Base-by-base conservation (phyloP, 2,329 filamentous ascomycete species). In the Apiospora saccharicola region DNA sequence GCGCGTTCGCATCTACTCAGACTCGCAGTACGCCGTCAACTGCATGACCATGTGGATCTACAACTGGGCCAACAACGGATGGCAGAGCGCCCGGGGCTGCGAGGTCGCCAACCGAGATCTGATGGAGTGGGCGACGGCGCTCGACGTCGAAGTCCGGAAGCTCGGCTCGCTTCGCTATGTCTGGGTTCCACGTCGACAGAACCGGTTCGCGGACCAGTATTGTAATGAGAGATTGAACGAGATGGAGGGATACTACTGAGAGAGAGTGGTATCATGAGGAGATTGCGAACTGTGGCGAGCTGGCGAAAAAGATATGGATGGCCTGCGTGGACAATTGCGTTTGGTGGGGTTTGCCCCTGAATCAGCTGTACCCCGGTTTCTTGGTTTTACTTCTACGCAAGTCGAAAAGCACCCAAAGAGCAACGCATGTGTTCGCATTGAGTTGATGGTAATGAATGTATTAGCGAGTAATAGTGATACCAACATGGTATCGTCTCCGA, bases 81-180 rank as follows among this genome's bases (percentile, higher is more conserved):
- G 80, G 80, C 68, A 8, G 0, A 83, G 80, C 73, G 43, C 78
- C 8, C 43, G 53, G 0, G 81, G 81, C 1, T 7, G 72, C 1
- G 70, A 74, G 7, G 80, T 83, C n/a, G 79, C 75, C 14, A 83
- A 84, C 71, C 74, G 70, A n/a, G 81, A 83, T 71, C 73, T 84
- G 2, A 79, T 84, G 61, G 34, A 79, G 72, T 4, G 75, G 26
- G 81, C 80, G 2, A 73, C 70, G 16, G 61, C 75, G 2, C 72
- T 83, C 7, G 74, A 81, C 34, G 73, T 76, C 24, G 22, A 30
- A 8, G 24, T 84, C 37, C 70, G 37, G 24, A 67, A 76, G 3
- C 16, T 77, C 2, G 82, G 82, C 14, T 67, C 64, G 4, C 77
- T 85, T 14, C 53, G 71, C 4, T 84, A 80, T 68, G n/a, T 72